Base-by-base conservation (phyloP, 805 yeast genomes). In the Monosporozyma aerobia region DNA sequence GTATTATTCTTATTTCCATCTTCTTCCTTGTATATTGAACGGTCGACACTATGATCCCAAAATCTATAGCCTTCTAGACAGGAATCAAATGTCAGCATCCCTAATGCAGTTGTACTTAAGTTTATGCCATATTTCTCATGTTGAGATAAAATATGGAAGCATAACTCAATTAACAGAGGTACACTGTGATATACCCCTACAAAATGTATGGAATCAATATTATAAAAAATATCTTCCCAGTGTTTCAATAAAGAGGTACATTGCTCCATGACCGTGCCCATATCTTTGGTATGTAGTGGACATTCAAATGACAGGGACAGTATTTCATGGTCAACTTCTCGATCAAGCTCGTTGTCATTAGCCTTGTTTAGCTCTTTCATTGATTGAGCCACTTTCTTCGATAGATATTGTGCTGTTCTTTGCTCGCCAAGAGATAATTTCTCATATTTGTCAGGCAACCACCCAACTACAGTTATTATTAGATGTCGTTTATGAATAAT, bases 171-270 rank as follows among this genome's bases (percentile, higher is more conserved):
- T 1, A 79, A 67, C 16, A 80, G 74, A 1, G 81, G 82, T 44
- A 77, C 74, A 0, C 83, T 78, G 56, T 78, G 80, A 16, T 80
- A 78, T 53, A 76, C 78, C 0, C 83, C 74, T 0, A 75, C 75
- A 35, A 80, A 66, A 49, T 77, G 74, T 3, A 81, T 69, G 35
- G 73, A 71, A 55, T 79, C 79, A 1, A 80, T 77, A 14, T 70
- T 73, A 47, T 73, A 70, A 45, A 80, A 70, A 41, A 73, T 71
- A 13, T 72, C 65, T 47, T 72, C 63, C 83, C 84, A 80, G 57
- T 77, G 76, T 23, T 63, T 65, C 46, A 81, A 61, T 16, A 80
- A 67, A 68, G 54, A 73, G 57, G 49, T 75, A 71, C 63, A 71
- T 69, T 69, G 78, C 68, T 67, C 76, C 68, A 58, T 70, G 56